Base-by-base conservation (phyloP, 345 rosid genomes). In the Eucalyptus erythrocorys region DNA sequence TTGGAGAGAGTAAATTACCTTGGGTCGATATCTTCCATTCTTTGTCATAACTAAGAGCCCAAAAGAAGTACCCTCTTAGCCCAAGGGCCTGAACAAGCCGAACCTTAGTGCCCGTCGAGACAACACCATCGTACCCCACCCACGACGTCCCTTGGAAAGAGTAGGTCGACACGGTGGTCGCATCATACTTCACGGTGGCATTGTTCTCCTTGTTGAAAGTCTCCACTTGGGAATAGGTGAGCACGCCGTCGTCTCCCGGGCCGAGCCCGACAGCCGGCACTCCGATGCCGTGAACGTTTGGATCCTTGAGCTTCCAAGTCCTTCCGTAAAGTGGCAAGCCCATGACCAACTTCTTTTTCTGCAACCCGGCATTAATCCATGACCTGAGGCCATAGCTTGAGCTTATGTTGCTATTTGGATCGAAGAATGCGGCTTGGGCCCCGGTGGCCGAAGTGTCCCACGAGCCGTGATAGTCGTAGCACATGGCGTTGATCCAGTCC, bases 251-350 rank as follows among this genome's bases (percentile, higher is more conserved):
- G 4, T 85, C 6, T 30, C 92, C 90, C 6, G 91, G 89, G 11
- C 91, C 92, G 48, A 91, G 30, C 19, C 92, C 88, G 3, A 87
- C 89, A 4, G 92, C 92, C 10, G 93, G 88, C 4, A 89, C 92
- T 1, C 89, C 92, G 4, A 89, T 84, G 26, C 93, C 89, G 17
- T 80, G 80, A 12, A 85, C 51, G 6, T 86, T 64, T 1, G 92
- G 86, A 68, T 90, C 82, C 88, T 87, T 89, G 43, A 91, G 82
- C 88, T 91, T 68, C 92, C 93, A 92, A 21, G 90, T 87, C 86
- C 88, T 85, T 27, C 93, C 93, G 79, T 91, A 92, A 8, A 92
- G 55, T 22, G 93, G 91, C 26, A 91, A 64, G 51, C 91, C 93
- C 90, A 92, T 87, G 17, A 92, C 88, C 17, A 92, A 22, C 87